Evolutionary conservation across 1,139 yeast genomes (phyloP).

Genomic region (Saccharomycopsis crataegensis): DNA sequence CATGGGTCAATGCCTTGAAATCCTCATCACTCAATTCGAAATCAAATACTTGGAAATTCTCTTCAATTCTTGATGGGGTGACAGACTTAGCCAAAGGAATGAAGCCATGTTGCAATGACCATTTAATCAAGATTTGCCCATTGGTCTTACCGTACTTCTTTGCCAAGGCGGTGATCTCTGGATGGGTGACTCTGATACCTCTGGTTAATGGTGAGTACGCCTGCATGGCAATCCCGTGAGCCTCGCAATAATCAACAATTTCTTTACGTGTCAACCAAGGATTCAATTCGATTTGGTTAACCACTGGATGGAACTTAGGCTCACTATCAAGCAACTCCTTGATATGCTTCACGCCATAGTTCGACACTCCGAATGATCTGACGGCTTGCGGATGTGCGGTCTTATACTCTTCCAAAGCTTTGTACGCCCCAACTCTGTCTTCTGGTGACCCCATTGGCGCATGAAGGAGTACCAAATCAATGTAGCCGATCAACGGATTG

Average conservation of each 20-base stretch:
- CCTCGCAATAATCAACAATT: slow-evolving; percentile 46
- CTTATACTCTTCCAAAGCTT: slow-evolving; percentile 36
- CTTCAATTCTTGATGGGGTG: slow-evolving; percentile 47
- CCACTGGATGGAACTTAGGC: slow-evolving; percentile 43
- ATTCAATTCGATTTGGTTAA: slow-evolving; percentile 64
- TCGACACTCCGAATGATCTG: slow-evolving; percentile 37
- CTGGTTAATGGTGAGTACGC: slow-evolving; percentile 58
- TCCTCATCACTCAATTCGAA: slow-evolving; percentile 40
- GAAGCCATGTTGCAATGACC: slow-evolving; percentile 57
- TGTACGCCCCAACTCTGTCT: slow-evolving; percentile 34
- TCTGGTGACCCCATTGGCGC: slow-evolving; percentile 29
- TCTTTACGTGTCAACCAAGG: slow-evolving; percentile 67
- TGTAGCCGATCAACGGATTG: slow-evolving; percentile 24
- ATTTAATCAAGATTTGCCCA: slow-evolving; percentile 60
- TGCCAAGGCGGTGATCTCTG: slow-evolving; percentile 37
- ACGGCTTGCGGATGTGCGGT: slow-evolving; percentile 22
- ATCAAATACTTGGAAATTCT: slow-evolving; percentile 45
- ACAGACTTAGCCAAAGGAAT: slow-evolving; percentile 70
- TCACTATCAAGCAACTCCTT: slow-evolving; percentile 33
- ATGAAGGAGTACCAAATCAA: slow-evolving; percentile 34
- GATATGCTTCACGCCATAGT: slow-evolving; percentile 35
- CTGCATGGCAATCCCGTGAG: slow-evolving; percentile 47
- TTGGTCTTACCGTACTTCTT: slow-evolving; percentile 48
- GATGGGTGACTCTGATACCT: slow-evolving; percentile 24
- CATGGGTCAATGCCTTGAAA: slow-evolving; percentile 14